Evolutionary conservation across 805 yeast genomes (phyloP).

Genomic region (Candida vaughaniae): DNA sequence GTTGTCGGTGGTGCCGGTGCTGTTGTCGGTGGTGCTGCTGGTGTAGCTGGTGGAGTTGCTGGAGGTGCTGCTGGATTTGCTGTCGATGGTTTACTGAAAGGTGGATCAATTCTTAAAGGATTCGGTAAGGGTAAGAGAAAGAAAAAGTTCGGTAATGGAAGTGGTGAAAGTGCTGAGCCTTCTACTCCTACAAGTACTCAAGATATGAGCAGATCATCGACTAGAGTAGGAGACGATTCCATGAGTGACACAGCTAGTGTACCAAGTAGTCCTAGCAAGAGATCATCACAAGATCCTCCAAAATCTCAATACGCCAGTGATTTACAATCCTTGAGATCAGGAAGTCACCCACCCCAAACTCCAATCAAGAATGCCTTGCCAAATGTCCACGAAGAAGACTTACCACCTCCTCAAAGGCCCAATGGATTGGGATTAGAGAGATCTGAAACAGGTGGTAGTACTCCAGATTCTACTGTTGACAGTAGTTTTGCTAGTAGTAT

Average conservation of each 20-base stretch:
- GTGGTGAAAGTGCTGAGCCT: conserved; percentile 1
- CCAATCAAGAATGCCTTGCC: conserved; percentile 24
- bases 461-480: conserved; percentile 21
- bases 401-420: conserved; percentile 43
- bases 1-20: conserved; percentile 47
- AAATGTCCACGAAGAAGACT: conserved; percentile 27
- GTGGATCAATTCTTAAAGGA: conserved; percentile 41
- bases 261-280: conserved; percentile 7
- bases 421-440: conserved; percentile 19
- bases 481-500: conserved; percentile 35
- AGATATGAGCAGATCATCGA: neutral
- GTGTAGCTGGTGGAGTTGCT: conserved; percentile 42
- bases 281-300: conserved; percentile 1
- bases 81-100: conserved; percentile 49
- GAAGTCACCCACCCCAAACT: conserved; percentile 9
- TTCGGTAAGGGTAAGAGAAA: conserved; percentile 23
- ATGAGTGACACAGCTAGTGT: conserved; percentile 6
- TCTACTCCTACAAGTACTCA: neutral
- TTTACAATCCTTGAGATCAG: conserved; percentile 38
- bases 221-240: conserved; percentile 1
- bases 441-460: conserved; percentile 22
- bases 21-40: conserved; percentile 38
- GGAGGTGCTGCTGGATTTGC: conserved; percentile 45
- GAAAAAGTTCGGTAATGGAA: conserved; percentile 12
- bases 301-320: conserved; percentile 26